A percentile compares a stretch with the other conserved stretches of the same genome.
Conservation (phyloP, 2,329 filamentous ascomycete genomes). For the Ophiostoma perfectum region DNA sequence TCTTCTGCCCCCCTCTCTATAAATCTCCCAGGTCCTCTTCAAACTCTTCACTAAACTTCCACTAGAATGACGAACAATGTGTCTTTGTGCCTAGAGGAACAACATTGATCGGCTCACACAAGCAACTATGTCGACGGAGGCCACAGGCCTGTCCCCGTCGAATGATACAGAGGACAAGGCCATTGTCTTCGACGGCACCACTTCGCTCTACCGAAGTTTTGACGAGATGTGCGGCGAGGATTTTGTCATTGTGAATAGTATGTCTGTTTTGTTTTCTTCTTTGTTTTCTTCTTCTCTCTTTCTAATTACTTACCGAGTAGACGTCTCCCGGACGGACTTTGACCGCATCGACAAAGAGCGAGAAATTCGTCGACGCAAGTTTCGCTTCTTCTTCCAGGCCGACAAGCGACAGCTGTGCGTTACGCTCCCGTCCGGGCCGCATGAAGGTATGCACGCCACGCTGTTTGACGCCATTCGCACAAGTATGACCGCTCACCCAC, state of each 20-base stretch:
- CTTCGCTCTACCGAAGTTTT: not conserved
- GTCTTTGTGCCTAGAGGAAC: too few species aligned
- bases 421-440: not conserved
- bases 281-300: not conserved
- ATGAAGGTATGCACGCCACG: not conserved
- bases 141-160: too few species aligned
- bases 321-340: not conserved
- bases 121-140: too few species aligned
- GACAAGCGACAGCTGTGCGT: not conserved
- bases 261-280: not conserved
- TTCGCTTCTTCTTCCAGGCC: conserved; percentile 13
- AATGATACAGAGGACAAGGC: not conserved
- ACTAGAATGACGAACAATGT: too few species aligned
- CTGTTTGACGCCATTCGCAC: not conserved
- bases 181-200: not conserved
- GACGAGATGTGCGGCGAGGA: not conserved
- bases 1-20: too few species aligned
- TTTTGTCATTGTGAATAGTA: not conserved
- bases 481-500: not conserved
- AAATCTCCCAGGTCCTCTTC: too few species aligned
- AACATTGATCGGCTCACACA: too few species aligned
- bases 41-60: too few species aligned
- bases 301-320: not conserved
- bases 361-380: not conserved
- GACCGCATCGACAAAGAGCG: not conserved